phyloP scores from a whole-genome alignment of 306 rosid species.

The Delonix regia region DNA sequence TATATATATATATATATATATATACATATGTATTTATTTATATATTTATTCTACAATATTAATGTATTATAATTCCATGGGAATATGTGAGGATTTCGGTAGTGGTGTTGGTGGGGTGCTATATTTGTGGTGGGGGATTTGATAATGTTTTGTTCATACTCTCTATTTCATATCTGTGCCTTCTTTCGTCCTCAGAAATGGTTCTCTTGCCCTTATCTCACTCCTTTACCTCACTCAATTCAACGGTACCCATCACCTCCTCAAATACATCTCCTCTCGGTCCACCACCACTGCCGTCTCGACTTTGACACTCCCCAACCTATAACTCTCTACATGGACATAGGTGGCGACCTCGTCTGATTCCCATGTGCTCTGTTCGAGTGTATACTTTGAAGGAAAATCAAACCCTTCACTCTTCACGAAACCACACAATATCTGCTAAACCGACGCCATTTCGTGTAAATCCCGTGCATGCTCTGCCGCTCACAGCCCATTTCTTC shows the following conservation, averaged over 20 bases:
- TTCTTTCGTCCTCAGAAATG: slow-evolving; percentile 40
- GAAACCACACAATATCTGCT: slow-evolving; percentile 44
- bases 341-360: slow-evolving; percentile 92
- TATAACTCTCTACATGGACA: slow-evolving; percentile 85
- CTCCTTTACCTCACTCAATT: slow-evolving; percentile 61
- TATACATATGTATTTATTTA: too few species aligned
- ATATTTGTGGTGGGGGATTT: too few species aligned
- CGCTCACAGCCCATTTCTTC: too few species aligned
- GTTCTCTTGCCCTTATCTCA: slow-evolving; percentile 64
- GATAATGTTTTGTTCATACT: slow-evolving; percentile 39
- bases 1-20: too few species aligned
- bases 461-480: slow-evolving; percentile 69
- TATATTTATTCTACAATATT: too few species aligned
- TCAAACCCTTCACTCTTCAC: slow-evolving; percentile 40
- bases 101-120: too few species aligned
- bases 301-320: slow-evolving; percentile 45
- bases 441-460: slow-evolving; percentile 56
- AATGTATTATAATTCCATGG: too few species aligned
- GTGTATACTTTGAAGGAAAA: slow-evolving; percentile 79
- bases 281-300: slow-evolving; percentile 53
- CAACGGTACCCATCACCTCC: slow-evolving; percentile 70
- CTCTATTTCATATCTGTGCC: slow-evolving; percentile 34
- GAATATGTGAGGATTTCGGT: too few species aligned
- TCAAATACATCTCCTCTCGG: slow-evolving; percentile 60
- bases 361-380: slow-evolving; percentile 85